These are phyloP conservation scores for Pseudozyma tsukubaensis DNA, from an alignment of 1,284 basidiomycete genomes.

Conservation along the genomic window DNA sequence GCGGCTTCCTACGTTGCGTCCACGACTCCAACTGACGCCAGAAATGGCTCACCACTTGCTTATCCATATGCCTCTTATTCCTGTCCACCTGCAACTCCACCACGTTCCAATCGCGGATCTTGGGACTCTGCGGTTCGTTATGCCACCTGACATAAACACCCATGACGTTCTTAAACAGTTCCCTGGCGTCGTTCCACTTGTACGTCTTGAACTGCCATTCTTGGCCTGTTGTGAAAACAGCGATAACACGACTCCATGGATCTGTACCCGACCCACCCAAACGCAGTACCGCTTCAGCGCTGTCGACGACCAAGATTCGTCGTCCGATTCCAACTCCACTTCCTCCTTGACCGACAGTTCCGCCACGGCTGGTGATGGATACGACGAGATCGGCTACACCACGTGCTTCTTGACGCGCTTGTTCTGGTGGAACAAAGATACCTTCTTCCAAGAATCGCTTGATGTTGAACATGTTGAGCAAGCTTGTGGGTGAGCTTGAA, in stretches of 20 bases:
- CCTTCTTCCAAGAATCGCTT: conserved; percentile 91
- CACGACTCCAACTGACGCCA: conserved; percentile 91
- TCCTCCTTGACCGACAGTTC: conserved; percentile 16
- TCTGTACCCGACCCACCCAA: conserved; percentile 74
- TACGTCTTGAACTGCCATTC: conserved; percentile 97
- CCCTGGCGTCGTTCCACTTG: conserved; percentile 91
- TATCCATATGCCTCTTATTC: conserved; percentile 84
- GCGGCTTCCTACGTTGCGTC: conserved; percentile 72
- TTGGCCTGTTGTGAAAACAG: conserved; percentile 96
- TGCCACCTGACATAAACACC: conserved; percentile 84
- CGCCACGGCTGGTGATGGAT: conserved; percentile 55
- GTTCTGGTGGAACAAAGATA: conserved; percentile 73
- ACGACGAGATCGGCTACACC: conserved; percentile 60
- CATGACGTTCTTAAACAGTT: conserved; percentile 82
- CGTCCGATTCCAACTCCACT: conserved; percentile 59
- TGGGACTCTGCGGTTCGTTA: conserved; percentile 86
- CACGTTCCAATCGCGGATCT: conserved; percentile 96
- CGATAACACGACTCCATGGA: conserved; percentile 84
- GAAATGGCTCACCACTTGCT: conserved; percentile 91
- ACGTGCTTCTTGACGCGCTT: conserved; percentile 58
- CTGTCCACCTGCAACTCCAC: conserved; percentile 79
- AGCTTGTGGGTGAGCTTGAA: conserved; percentile 90
- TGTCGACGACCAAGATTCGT: conserved; percentile 86
- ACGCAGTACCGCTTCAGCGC: conserved; percentile 88
- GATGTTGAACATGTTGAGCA: conserved; percentile 98